Evolutionary conservation across 176 grass and related monocot genomes (phyloP).

Genomic region (Ananas comosus): DNA sequence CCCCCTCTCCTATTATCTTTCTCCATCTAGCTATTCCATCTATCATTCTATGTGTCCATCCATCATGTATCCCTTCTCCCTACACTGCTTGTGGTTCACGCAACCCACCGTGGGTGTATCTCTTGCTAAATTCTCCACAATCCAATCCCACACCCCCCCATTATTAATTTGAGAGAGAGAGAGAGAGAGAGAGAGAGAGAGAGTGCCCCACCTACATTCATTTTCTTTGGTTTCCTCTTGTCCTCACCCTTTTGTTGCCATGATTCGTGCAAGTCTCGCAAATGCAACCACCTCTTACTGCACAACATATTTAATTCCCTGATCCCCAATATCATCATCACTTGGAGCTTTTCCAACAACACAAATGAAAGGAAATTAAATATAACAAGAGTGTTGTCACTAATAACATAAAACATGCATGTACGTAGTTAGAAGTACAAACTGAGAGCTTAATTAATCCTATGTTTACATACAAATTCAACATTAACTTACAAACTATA

Average conservation of each 20-base stretch:
- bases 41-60: conserved; percentile 55
- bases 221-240: neutral
- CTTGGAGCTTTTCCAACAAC: neutral
- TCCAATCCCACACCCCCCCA: conserved; percentile 5
- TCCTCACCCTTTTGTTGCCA: neutral
- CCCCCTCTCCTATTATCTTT: conserved; percentile 8
- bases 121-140: conserved; percentile 8
- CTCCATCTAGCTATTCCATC: conserved; percentile 27
- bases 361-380: neutral
- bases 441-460: too few species aligned
- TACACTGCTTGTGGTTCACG: conserved; percentile 22
- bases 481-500: too few species aligned
- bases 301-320: neutral
- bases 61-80: conserved; percentile 23
- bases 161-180: neutral
- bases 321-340: neutral
- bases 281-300: neutral
- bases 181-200: neutral
- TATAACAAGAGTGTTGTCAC: too few species aligned
- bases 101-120: conserved; percentile 22
- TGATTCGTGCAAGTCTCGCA: conserved; percentile 12
- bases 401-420: too few species aligned
- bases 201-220: neutral
- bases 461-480: too few species aligned
- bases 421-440: too few species aligned